Percentiles rank a stretch among this genome's conserved stretches.
These are phyloP conservation scores for Xerocomus amazonicus DNA, from an alignment of 1,284 basidiomycete genomes.

Conservation along the genomic window DNA sequence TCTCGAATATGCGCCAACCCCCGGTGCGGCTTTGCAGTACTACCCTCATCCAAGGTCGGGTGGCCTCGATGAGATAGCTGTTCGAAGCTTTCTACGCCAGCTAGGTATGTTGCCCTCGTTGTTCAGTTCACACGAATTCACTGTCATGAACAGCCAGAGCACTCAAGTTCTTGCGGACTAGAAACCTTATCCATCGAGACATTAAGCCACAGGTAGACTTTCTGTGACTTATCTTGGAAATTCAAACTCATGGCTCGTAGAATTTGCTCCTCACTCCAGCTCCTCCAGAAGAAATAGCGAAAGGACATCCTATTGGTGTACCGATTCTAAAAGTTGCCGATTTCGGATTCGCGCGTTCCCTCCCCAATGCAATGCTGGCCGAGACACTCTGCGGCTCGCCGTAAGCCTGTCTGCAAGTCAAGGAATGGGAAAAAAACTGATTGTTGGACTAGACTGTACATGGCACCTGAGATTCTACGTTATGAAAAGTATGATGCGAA, in stretches of 20 bases:
- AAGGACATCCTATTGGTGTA: constrained; percentile 88
- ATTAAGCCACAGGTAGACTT: constrained; percentile 87
- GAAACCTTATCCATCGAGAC: constrained; percentile 93
- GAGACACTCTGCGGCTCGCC: constrained; percentile 98
- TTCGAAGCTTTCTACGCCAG: constrained; percentile 91
- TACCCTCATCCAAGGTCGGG: constrained; percentile 91
- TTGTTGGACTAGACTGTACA: constrained; percentile 69
- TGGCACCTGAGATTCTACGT: constrained; percentile 97
- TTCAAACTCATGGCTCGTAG: constrained; percentile 38
- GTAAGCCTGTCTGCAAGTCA: constrained; percentile 44
- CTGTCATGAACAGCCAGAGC: constrained; percentile 72
- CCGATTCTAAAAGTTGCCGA: constrained; percentile 97
- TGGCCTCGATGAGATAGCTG: constrained; percentile 87
- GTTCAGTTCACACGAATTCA: constrained; percentile 5
- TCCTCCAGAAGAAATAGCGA: constrained; percentile 69
- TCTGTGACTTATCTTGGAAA: not conserved
- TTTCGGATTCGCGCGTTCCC: constrained; percentile 93
- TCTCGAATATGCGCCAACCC: constrained; percentile 72
- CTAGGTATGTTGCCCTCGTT: constrained; percentile 55
- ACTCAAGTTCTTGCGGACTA: constrained; percentile 85
- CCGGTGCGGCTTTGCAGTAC: constrained; percentile 68
- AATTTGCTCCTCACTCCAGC: constrained; percentile 90
- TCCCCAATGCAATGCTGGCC: constrained; percentile 91
- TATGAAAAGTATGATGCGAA: constrained; percentile 99
- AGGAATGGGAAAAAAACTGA: constrained; percentile 7